These are phyloP conservation scores for Ceratobasidium sp. DNA, from an alignment of 1,284 basidiomycete species.

Conservation along the genomic window DNA sequence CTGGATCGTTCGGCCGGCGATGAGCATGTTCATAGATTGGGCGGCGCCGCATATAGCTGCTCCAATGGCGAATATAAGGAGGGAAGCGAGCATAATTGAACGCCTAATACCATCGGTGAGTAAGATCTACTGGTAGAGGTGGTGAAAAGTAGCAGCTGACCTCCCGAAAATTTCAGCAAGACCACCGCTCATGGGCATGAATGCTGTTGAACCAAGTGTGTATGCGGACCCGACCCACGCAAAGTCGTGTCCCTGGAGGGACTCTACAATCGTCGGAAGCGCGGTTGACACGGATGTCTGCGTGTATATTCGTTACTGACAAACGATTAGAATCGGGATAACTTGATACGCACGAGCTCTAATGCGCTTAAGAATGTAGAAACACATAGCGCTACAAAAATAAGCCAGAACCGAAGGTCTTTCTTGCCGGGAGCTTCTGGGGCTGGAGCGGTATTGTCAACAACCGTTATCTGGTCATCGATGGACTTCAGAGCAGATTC, in stretches of 20 bases:
- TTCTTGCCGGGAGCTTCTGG: constrained; percentile 21
- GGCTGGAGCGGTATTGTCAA: neutral
- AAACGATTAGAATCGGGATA: neutral
- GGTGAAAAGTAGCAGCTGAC: constrained; percentile 40
- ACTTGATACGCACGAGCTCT: constrained; percentile 49
- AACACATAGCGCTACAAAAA: constrained; percentile 52
- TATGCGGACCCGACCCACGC: constrained; percentile 55
- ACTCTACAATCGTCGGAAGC: constrained; percentile 52
- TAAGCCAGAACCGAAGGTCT: constrained; percentile 51
- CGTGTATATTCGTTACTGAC: neutral
- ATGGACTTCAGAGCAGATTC: constrained; percentile 13
- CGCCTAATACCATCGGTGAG: constrained; percentile 48
- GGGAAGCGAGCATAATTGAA: constrained; percentile 53
- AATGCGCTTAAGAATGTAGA: constrained; percentile 53
- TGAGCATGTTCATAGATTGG: constrained; percentile 55
- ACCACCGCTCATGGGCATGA: constrained; percentile 52
- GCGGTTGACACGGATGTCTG: constrained; percentile 53
- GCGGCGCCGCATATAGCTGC: constrained; percentile 57
- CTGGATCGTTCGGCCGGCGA: constrained; percentile 56
- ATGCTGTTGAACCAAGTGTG: constrained; percentile 53
- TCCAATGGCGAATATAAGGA: constrained; percentile 57
- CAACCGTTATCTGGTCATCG: constrained; percentile 2
- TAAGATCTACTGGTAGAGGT: constrained; percentile 46
- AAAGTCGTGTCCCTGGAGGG: constrained; percentile 52
- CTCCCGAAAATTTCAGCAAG: constrained; percentile 55